Conservation (phyloP, 495 filamentous ascomycete genomes). For the Tuber calosporum region DNA sequence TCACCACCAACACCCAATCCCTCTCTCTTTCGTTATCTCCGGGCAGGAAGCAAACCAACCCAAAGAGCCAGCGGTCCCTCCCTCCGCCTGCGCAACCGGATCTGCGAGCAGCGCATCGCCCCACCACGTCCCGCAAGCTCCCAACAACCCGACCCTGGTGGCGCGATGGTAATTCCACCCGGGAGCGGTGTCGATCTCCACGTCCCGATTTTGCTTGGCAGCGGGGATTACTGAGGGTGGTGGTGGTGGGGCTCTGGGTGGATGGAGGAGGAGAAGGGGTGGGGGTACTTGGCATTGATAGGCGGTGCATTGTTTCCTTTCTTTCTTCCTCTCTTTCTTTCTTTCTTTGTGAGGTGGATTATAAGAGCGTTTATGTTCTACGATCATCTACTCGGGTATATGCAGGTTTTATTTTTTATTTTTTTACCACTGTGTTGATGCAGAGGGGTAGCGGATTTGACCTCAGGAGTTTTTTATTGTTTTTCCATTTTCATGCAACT, state of each 20-base stretch:
- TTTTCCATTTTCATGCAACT: neutral
- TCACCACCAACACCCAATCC: neutral
- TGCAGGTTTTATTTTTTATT: neutral
- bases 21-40: neutral
- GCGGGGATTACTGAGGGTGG: neutral
- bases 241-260: neutral
- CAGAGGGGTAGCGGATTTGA: neutral
- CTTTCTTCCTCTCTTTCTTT: neutral
- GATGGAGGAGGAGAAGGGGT: neutral
- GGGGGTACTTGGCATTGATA: neutral
- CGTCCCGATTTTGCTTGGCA: slow-evolving; percentile 4
- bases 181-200: neutral
- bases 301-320: neutral
- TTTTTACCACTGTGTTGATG: neutral
- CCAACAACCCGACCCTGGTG: slow-evolving; percentile 5
- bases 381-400: no score
- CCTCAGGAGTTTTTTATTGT: neutral
- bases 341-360: neutral
- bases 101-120: neutral
- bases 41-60: neutral
- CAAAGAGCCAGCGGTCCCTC: neutral
- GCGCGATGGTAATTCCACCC: neutral
- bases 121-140: neutral
- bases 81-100: neutral
- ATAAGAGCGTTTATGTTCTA: neutral